phyloP scores from a whole-genome alignment of 352 stramenopile species.

The Paralagenidium karlingii region DNA sequence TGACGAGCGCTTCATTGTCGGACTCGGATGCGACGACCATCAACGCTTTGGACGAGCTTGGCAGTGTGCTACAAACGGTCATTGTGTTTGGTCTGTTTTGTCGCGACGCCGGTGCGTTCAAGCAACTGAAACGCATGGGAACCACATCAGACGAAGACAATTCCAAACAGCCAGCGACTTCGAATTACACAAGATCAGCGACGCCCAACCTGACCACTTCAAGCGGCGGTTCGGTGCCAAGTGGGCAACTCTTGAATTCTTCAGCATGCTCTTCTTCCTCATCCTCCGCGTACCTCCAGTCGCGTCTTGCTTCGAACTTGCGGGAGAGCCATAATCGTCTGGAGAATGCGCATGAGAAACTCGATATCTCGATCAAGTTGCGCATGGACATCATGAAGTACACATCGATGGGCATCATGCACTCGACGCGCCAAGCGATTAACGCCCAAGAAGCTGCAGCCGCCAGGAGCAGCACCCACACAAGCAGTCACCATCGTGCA shows the following conservation, averaged over 20 bases:
- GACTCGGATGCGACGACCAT: conserved; percentile 18
- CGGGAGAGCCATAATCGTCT: too few relatives aligned
- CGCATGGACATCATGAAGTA: conserved; percentile 81
- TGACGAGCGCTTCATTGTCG: conserved; percentile 11
- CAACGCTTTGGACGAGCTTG: conserved; percentile 57
- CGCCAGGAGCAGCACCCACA: conserved; percentile 5
- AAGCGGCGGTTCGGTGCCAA: too few relatives aligned
- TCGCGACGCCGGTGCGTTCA: conserved; percentile 53
- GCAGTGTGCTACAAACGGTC: conserved; percentile 57
- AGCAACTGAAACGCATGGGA: conserved; percentile 8
- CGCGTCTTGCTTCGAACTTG: too few relatives aligned
- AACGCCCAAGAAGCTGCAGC: conserved; percentile 12
- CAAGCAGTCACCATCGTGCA: too few relatives aligned
- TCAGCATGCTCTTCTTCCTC: too few relatives aligned
- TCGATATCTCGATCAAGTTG: conserved; percentile 70
- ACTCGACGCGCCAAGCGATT: conserved; percentile 47
- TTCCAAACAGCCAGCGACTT: conserved; percentile 16
- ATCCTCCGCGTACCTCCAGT: too few relatives aligned
- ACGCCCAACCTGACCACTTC: conserved; percentile 3
- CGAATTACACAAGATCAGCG: conserved; percentile 2
- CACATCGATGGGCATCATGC: conserved; percentile 72
- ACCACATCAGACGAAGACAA: conserved; percentile 10
- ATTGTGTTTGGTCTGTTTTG: conserved; percentile 64
- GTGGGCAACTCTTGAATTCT: too few relatives aligned
- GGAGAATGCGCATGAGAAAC: conserved; percentile 10